A percentile compares a stretch with the other conserved stretches of the same genome.
These are phyloP conservation scores for Papiliotrema terrestris DNA, from an alignment of 1,284 basidiomycete genomes.

Conservation along the genomic window DNA sequence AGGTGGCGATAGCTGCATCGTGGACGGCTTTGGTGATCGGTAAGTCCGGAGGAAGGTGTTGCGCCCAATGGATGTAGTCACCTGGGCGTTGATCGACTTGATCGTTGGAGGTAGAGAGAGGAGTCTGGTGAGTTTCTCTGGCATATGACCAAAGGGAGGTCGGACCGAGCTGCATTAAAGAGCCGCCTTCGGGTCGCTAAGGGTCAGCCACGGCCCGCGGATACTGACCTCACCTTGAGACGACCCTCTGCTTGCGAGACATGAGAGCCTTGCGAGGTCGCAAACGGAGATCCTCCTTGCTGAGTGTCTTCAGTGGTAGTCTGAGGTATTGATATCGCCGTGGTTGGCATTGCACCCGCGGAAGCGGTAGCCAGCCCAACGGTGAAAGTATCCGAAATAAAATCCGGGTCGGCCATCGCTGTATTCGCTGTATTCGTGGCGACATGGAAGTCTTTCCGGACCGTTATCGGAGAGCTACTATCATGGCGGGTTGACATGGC, in stretches of 20 bases:
- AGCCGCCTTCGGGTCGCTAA: conserved; percentile 14
- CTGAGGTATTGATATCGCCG: neutral
- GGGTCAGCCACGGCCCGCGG: neutral
- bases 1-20: conserved; percentile 11
- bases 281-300: neutral
- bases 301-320: neutral
- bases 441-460: neutral
- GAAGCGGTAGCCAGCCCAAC: neutral
- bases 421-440: neutral
- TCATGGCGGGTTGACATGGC: neutral
- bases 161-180: conserved; percentile 21
- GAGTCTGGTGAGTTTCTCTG: neutral
- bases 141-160: conserved; percentile 21
- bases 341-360: neutral
- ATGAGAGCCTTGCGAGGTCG: neutral
- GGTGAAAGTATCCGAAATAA: neutral
- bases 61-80: conserved; percentile 12
- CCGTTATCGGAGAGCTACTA: neutral
- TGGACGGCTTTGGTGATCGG: conserved; percentile 7
- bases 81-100: conserved; percentile 5
- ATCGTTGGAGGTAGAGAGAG: neutral
- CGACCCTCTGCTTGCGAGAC: conserved; percentile 9
- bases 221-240: neutral
- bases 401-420: neutral
- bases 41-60: conserved; percentile 6